Evolutionary conservation across 345 rosid species (phyloP).

Genomic region (Microcos paniculata): DNA sequence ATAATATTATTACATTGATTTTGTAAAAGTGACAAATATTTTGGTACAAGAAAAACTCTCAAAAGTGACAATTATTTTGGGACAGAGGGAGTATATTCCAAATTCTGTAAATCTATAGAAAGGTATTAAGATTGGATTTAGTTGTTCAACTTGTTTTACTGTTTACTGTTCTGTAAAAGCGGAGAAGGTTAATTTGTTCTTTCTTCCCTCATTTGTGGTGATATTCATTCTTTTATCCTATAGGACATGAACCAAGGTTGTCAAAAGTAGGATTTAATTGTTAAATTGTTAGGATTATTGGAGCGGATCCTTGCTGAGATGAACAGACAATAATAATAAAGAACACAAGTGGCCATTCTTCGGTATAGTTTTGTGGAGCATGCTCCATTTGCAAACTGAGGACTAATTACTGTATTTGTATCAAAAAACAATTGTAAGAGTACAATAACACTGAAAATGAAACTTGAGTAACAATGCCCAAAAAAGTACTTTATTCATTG

Average conservation of each 20-base stretch:
- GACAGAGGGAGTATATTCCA: background rate
- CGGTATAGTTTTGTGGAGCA: no score
- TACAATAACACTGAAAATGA: background rate
- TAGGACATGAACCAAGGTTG: background rate
- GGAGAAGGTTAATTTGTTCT: background rate
- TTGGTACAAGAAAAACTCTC: no score
- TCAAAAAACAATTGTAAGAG: background rate
- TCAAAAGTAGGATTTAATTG: background rate
- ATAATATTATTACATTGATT: no score
- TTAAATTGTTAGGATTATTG: background rate
- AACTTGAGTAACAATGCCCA: background rate
- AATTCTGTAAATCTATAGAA: background rate
- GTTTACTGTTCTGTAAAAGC: background rate
- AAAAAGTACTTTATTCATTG: background rate
- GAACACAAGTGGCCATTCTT: no score
- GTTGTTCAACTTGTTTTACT: background rate
- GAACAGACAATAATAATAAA: no score
- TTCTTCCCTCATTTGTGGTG: no score
- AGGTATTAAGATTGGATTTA: background rate
- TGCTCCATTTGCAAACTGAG: no score
- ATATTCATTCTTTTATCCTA: background rate
- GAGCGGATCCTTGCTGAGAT: background rate
- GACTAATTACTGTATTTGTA: no score
- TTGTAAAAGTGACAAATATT: no score
- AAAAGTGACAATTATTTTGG: no score